These are phyloP conservation scores for Extremus antarcticus DNA, from an alignment of 495 filamentous ascomycete genomes.

Conservation along the genomic window DNA sequence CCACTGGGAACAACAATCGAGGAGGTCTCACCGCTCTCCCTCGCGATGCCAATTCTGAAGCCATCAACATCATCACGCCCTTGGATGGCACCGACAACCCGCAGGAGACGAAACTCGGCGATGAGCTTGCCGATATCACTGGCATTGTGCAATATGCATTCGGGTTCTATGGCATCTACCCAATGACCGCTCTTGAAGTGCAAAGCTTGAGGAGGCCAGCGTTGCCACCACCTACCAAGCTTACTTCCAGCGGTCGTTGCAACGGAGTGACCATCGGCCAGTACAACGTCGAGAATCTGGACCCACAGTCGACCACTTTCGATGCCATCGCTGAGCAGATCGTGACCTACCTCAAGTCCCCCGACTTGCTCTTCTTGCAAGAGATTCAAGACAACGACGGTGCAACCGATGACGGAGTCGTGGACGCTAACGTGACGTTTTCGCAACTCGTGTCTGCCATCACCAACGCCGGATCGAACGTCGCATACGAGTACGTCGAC, in stretches of 20 bases:
- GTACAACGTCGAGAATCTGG: constrained; percentile 55
- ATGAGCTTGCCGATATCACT: constrained; percentile 44
- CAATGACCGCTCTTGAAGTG: constrained; percentile 39
- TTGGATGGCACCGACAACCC: constrained; percentile 50
- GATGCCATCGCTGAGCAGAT: constrained; percentile 43
- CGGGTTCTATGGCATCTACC: constrained; percentile 51
- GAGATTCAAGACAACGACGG: constrained; percentile 53
- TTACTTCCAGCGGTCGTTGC: constrained; percentile 39
- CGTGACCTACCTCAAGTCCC: constrained; percentile 40
- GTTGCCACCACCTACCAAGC: constrained; percentile 31
- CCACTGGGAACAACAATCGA: constrained; percentile 41
- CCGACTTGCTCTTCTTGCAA: constrained; percentile 47
- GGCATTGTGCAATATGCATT: constrained; percentile 47
- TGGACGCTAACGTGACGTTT: constrained; percentile 39
- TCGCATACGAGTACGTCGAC: constrained; percentile 38
- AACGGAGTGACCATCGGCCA: constrained; percentile 41
- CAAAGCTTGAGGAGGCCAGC: constrained; percentile 28
- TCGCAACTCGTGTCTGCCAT: constrained; percentile 36
- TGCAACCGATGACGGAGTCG: constrained; percentile 39
- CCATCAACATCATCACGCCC: constrained; percentile 46
- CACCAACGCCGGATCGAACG: constrained; percentile 16
- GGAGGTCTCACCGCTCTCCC: constrained; percentile 44
- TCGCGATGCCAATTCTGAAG: constrained; percentile 50
- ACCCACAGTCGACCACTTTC: constrained; percentile 30
- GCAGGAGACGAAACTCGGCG: constrained; percentile 43